phyloP scores from a whole-genome alignment of 2,329 filamentous ascomycete genomes.

The Ceratocystis destructans region DNA sequence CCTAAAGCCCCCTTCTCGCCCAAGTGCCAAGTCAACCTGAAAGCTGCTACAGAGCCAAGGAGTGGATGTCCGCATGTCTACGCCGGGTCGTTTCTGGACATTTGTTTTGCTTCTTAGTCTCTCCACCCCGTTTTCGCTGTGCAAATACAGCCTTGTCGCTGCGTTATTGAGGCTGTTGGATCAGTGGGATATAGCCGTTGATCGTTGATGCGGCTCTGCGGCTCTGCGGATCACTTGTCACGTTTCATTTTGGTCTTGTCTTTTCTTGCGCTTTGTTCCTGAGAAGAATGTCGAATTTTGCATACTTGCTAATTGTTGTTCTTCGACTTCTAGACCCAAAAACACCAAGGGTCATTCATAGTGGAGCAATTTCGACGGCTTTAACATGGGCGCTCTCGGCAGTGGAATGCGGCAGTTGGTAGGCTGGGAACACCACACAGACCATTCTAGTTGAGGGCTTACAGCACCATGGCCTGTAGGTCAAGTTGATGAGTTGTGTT shows the following conservation, averaged over 20 bases:
- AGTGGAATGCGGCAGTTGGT: not conserved
- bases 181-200: not conserved
- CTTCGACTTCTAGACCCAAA: not conserved
- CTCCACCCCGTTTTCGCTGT: no score
- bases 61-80: no score
- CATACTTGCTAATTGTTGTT: no score
- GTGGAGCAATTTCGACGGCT: no score
- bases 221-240: not conserved
- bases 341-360: not conserved
- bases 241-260: not conserved
- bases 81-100: no score
- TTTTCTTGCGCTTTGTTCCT: not conserved
- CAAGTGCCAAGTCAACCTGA: no score
- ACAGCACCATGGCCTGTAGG: not conserved
- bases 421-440: not conserved
- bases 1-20: no score
- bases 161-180: not conserved
- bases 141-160: not conserved
- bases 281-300: not conserved
- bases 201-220: constrained; percentile 3
- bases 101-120: no score
- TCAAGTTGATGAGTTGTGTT: no score
- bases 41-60: no score
- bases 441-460: not conserved
- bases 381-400: not conserved